Conservation (phyloP, 257 asterid genomes). For the Solanum etuberosum region DNA sequence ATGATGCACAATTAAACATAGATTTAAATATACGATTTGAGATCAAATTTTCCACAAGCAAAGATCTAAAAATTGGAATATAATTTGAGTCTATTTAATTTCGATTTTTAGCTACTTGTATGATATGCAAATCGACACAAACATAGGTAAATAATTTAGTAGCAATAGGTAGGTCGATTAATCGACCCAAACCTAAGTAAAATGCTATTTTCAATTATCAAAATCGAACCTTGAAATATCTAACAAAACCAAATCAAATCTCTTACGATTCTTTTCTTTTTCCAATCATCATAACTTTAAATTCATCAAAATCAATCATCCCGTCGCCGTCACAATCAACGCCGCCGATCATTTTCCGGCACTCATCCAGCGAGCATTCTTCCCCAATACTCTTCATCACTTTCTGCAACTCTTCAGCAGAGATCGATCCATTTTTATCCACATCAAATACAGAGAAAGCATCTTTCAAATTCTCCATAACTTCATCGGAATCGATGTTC, state of each 20-base stretch:
- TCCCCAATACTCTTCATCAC: conserved; percentile 59
- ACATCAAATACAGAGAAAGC: conserved; percentile 64
- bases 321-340: conserved; percentile 77
- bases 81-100: no score
- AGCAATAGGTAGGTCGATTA: no score
- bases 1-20: no score
- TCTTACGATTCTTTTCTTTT: conserved; percentile 15
- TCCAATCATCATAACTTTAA: conserved; percentile 70
- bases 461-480: conserved; percentile 39
- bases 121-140: no score
- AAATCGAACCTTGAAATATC: no score
- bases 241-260: conserved; percentile 10
- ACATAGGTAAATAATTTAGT: no score
- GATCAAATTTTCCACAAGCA: no score
- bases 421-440: conserved; percentile 53
- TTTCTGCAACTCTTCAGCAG: conserved; percentile 60
- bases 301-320: conserved; percentile 60
- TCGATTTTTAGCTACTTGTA: no score
- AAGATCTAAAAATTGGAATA: no score
- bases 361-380: conserved; percentile 63
- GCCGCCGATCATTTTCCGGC: conserved; percentile 62
- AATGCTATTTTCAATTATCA: no score
- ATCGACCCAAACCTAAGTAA: no score
- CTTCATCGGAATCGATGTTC: conserved; percentile 44
- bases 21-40: no score